phyloP scores from a whole-genome alignment of 1,284 basidiomycete species.

The Dichomitus squalens region DNA sequence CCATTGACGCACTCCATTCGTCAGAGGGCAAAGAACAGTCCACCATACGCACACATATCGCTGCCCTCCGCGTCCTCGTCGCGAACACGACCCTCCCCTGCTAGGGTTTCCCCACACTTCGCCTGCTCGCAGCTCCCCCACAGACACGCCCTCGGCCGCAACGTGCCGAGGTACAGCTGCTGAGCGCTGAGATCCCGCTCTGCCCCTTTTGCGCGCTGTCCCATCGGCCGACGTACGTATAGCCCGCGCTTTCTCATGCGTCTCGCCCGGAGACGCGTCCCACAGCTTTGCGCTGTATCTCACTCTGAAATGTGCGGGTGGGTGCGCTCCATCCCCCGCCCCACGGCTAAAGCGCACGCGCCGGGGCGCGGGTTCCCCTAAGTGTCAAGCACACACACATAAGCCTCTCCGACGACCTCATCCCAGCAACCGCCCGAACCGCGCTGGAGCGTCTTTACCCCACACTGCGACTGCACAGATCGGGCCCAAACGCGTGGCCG shows the following conservation, averaged over 20 bases:
- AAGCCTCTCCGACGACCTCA: too few relatives aligned
- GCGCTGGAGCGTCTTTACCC: too few relatives aligned
- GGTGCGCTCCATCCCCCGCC: too few relatives aligned
- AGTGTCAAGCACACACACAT: too few relatives aligned
- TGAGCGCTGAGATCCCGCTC: not conserved
- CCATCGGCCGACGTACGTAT: not conserved
- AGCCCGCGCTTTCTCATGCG: not conserved
- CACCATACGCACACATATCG: not conserved
- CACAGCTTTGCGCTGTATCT: not conserved
- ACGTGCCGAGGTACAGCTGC: too few relatives aligned
- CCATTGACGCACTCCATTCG: not conserved
- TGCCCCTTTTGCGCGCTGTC: not conserved
- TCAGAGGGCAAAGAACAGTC: not conserved
- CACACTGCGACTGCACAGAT: too few relatives aligned
- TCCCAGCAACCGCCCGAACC: too few relatives aligned
- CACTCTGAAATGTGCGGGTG: too few relatives aligned
- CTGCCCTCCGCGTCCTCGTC: not conserved
- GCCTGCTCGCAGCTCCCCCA: not conserved
- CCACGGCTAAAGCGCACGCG: too few relatives aligned
- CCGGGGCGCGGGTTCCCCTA: too few relatives aligned
- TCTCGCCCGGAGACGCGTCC: not conserved
- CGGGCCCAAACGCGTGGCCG: too few relatives aligned
- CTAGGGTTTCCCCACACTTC: conserved; percentile 17
- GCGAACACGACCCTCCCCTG: not conserved
- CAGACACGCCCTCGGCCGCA: not conserved